These are phyloP conservation scores for Fraxinus floribunda DNA, from an alignment of 305 asterid genomes.

Conservation along the genomic window DNA sequence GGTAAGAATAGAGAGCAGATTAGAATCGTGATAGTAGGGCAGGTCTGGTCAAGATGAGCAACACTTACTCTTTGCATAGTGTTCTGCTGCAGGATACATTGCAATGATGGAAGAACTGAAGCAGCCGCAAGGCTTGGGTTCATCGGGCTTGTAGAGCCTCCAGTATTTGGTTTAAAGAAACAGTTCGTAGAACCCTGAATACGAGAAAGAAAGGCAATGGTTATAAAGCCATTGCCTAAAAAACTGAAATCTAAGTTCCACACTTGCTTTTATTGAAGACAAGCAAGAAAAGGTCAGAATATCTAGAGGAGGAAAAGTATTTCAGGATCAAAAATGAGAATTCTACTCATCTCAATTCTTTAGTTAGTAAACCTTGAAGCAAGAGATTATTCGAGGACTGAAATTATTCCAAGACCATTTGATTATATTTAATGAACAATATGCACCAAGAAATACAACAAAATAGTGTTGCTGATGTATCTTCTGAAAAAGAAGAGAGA, in stretches of 20 bases:
- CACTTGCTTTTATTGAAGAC: constrained; percentile 10
- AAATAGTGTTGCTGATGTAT: background rate
- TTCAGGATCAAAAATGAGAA: background rate
- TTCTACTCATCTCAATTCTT: background rate
- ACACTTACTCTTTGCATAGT: constrained; percentile 66
- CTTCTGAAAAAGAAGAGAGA: background rate
- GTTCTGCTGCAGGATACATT: constrained; percentile 72
- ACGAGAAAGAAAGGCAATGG: constrained; percentile 34
- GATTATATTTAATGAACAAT: background rate
- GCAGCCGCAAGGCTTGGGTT: constrained; percentile 41
- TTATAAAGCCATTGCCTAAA: constrained; percentile 39
- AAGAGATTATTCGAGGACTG: background rate
- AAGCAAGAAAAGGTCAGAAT: background rate
- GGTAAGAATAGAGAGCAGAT: constrained; percentile 32
- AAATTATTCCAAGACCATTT: too few species aligned
- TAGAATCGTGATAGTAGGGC: constrained; percentile 24
- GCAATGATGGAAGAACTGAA: constrained; percentile 72
- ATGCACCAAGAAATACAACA: background rate
- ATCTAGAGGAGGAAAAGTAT: background rate
- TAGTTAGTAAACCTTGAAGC: background rate
- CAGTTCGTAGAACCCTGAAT: constrained; percentile 53
- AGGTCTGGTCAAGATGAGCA: constrained; percentile 7
- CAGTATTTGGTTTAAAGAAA: constrained; percentile 36
- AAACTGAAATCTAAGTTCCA: constrained; percentile 29
- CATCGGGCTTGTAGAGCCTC: constrained; percentile 53